A percentile compares a stretch with the other conserved stretches of the same genome.
Conservation (phyloP, 2,329 filamentous ascomycete genomes). For the Talaromyces islandicus region DNA sequence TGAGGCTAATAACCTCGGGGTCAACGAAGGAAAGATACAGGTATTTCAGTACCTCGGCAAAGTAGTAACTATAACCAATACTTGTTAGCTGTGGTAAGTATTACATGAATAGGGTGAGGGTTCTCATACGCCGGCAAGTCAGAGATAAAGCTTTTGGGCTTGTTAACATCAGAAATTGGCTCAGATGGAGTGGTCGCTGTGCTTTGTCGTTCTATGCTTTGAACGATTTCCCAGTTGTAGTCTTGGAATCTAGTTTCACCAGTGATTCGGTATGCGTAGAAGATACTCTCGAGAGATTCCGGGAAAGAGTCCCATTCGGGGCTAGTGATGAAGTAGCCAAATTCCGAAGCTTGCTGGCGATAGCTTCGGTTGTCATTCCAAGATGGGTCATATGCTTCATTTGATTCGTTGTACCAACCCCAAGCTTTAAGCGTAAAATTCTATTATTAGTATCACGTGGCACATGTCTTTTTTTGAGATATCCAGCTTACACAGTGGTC, state of each 20-base stretch:
- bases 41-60: slow-evolving; percentile 61
- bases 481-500: slow-evolving; percentile 10
- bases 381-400: slow-evolving; percentile 12
- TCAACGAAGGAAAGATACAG: slow-evolving; percentile 60
- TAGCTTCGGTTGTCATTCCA: slow-evolving; percentile 12
- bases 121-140: slow-evolving; percentile 12
- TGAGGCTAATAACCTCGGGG: slow-evolving; percentile 53
- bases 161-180: slow-evolving; percentile 14
- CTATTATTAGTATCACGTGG: neutral
- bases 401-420: slow-evolving; percentile 15
- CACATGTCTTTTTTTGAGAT: neutral
- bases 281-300: slow-evolving; percentile 16
- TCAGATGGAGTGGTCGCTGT: slow-evolving; percentile 13
- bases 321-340: slow-evolving; percentile 15
- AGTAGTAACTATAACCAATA: slow-evolving; percentile 13
- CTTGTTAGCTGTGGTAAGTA: neutral
- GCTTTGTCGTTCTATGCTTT: slow-evolving; percentile 12
- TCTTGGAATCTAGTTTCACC: slow-evolving; percentile 15
- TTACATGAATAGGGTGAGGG: slow-evolving; percentile 1
- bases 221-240: slow-evolving; percentile 18
- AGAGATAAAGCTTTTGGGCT: slow-evolving; percentile 10
- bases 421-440: slow-evolving; percentile 5
- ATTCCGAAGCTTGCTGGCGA: slow-evolving; percentile 13
- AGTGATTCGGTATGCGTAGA: slow-evolving; percentile 16
- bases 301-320: slow-evolving; percentile 15